phyloP scores from a whole-genome alignment of 768 basidiomycete species.

The Kwoniella mangroviensis region DNA sequence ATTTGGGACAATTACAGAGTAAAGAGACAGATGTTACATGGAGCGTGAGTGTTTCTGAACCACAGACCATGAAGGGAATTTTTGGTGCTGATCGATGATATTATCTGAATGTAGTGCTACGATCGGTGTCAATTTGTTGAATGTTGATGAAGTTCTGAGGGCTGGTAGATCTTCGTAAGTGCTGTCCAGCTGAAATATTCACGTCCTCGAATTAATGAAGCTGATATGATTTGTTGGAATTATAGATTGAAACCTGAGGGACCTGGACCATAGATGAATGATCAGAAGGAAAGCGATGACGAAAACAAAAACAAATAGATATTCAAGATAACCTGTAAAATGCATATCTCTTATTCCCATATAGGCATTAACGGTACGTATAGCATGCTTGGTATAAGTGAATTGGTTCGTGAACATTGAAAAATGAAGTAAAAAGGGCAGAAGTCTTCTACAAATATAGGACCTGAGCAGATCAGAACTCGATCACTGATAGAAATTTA shows the following conservation, averaged over 20 bases:
- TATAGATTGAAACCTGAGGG: constrained; percentile 28
- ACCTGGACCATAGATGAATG: constrained; percentile 16
- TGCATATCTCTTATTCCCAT: neutral
- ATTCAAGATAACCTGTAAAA: neutral
- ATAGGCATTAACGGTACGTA: neutral
- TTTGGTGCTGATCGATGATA: neutral
- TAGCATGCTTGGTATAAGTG: neutral
- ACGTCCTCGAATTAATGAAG: neutral
- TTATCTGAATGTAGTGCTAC: constrained; percentile 54
- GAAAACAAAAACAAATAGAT: neutral
- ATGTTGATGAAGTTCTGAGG: constrained; percentile 88
- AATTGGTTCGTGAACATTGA: neutral
- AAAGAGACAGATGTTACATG: constrained; percentile 97
- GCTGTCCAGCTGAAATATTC: neutral
- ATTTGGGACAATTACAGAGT: constrained; percentile 99
- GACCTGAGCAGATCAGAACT: neutral
- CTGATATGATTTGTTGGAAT: neutral
- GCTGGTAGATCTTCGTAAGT: constrained; percentile 58
- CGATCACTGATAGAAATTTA: neutral
- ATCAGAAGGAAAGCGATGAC: neutral
- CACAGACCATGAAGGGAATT: no score
- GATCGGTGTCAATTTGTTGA: constrained; percentile 92
- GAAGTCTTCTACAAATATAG: no score
- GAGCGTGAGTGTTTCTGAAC: constrained; percentile 67
- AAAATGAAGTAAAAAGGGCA: no score